Conservation (phyloP, 2,329 filamentous ascomycete species). For the Exophiala calicioides region DNA sequence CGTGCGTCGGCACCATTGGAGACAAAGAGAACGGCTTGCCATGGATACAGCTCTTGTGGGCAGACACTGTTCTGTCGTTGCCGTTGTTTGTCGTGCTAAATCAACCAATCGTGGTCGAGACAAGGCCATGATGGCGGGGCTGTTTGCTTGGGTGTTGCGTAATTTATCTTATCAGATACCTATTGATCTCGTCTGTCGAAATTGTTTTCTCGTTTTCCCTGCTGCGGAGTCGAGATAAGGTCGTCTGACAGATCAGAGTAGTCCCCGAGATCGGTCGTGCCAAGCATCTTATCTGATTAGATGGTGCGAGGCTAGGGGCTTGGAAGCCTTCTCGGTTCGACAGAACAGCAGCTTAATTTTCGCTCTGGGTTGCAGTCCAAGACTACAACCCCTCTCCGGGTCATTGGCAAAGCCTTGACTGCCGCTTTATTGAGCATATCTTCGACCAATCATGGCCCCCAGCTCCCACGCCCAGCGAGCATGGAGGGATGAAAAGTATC, state of each 20-base stretch:
- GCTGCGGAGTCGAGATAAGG: background rate
- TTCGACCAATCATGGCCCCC: background rate
- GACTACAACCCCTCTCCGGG: too few relatives aligned
- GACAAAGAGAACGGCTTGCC: background rate
- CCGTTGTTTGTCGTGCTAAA: background rate
- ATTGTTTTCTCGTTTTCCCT: background rate
- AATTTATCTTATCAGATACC: constrained; percentile 29
- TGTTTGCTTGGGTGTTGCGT: constrained; percentile 14
- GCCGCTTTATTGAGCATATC: too few relatives aligned
- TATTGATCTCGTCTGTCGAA: constrained; percentile 7
- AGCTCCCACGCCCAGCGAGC: too few relatives aligned
- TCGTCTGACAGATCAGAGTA: background rate
- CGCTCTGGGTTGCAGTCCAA: too few relatives aligned
- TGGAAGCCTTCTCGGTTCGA: constrained; percentile 3
- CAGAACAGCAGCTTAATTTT: background rate
- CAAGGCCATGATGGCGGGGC: background rate
- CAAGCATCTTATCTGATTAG: constrained; percentile 28
- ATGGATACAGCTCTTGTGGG: background rate
- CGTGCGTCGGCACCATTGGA: too few relatives aligned
- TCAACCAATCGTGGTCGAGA: constrained; percentile 6
- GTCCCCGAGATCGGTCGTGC: constrained; percentile 13
- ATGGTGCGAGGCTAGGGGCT: background rate
- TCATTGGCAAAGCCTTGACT: too few relatives aligned
- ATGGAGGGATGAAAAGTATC: too few relatives aligned
- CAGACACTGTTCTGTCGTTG: background rate